Conservation (phyloP, 2,329 filamentous ascomycete species). For the Aspergillus ustus region DNA sequence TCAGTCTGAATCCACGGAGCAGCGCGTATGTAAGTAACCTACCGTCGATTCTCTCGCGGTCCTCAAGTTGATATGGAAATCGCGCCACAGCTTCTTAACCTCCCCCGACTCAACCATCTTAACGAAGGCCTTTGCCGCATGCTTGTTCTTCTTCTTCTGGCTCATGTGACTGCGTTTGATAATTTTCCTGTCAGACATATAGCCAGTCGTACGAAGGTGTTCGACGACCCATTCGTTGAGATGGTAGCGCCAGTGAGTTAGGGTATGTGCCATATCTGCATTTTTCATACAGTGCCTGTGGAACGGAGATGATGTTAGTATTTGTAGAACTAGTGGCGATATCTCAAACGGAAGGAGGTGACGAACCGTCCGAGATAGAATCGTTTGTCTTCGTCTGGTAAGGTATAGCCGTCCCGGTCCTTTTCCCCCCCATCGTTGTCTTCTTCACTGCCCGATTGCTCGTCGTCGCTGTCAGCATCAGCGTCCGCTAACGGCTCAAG, state of each 20-base stretch:
- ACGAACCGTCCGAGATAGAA: conserved; percentile 60
- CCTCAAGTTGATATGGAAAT: conserved; percentile 68
- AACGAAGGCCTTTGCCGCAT: conserved; percentile 68
- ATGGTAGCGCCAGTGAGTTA: conserved; percentile 76
- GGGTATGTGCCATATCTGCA: conserved; percentile 70
- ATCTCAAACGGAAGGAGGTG: background rate
- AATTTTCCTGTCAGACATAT: conserved; percentile 62
- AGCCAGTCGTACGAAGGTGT: conserved; percentile 62
- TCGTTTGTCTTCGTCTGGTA: conserved; percentile 51
- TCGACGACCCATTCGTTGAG: conserved; percentile 74
- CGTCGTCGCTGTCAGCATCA: conserved; percentile 51
- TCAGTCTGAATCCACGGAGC: background rate
- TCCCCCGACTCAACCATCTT: conserved; percentile 64
- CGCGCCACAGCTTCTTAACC: conserved; percentile 64
- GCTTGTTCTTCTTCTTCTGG: conserved; percentile 60
- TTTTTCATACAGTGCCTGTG: conserved; percentile 62
- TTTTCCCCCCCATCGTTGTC: conserved; percentile 39
- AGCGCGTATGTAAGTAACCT: conserved; percentile 14
- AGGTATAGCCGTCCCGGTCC: conserved; percentile 50
- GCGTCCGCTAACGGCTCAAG: conserved; percentile 66
- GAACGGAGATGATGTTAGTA: background rate
- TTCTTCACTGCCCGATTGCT: conserved; percentile 35
- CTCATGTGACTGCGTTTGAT: conserved; percentile 66
- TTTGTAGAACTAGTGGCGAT: background rate
- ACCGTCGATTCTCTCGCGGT: conserved; percentile 58